Evolutionary conservation across 176 grass and related monocot species (phyloP), one percentile per base, ranked within the genome.

Genomic region (Avena sativa): DNA sequence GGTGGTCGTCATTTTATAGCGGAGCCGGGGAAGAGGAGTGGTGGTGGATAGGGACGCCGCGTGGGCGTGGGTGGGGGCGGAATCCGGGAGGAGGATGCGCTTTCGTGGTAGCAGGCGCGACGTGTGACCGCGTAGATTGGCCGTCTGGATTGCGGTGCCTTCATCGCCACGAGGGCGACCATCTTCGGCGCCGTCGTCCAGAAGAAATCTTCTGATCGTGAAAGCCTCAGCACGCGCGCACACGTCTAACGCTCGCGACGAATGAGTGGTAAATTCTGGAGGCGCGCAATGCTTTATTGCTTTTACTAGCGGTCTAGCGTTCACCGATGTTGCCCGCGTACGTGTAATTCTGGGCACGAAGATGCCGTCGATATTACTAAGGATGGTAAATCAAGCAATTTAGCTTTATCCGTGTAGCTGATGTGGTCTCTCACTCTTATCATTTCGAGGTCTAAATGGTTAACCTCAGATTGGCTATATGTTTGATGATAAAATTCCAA

Each of bases 1-100:
- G 70, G 51, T 1, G 62, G 60, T 10, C 63, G 73, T 12, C 62
- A 3, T 47, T 83, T 87, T 90, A 87, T 79, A 87, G 2, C 28
- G 47, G 61, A 44, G 11, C 26, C 12, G 48, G 19, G 21, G 21
- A 38, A 43, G 6, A 60, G 48, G 4, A 2, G 2, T 26, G 6
- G 14, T 30, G 62, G 53, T 40, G 32, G 87, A 85, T 67, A 66
- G 79, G 68, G 40, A 14, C 58, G 69, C 17, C 67, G 82, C 36
- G 88, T 85, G 69, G 40, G 40, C 6, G 40, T 0, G 21, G 53
- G 34, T 50, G 52, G 71, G 3, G 30, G 38, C 53, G 49, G 49
- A 13, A 13, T 3, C 12, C 51, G 53, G 53, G 9, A 10, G 46
- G 55, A 5, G 16, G 12, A 20, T 10, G 46, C 8, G 1, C 46